These are phyloP conservation scores for Scolecobasidium constrictum DNA, from an alignment of 2,329 filamentous ascomycete genomes.

Conservation along the genomic window DNA sequence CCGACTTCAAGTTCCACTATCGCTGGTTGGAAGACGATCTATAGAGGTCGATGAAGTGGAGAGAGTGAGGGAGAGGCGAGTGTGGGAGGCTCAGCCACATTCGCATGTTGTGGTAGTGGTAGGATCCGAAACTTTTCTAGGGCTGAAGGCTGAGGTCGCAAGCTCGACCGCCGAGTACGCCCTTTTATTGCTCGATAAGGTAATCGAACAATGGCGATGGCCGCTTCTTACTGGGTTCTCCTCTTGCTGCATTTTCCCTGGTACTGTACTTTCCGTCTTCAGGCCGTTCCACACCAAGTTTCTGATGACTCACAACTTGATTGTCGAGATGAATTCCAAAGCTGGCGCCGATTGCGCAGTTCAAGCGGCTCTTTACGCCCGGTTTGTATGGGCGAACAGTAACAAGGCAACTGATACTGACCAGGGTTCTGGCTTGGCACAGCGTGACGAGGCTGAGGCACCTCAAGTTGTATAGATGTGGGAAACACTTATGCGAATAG, in stretches of 20 bases:
- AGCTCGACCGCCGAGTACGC: background rate
- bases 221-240: background rate
- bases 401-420: background rate
- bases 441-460: too few relatives aligned
- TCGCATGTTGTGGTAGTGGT: background rate
- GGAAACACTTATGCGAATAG: too few relatives aligned
- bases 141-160: background rate
- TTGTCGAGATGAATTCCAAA: too few relatives aligned
- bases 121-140: background rate
- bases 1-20: constrained; percentile 96
- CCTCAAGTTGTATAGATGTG: too few relatives aligned
- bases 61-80: background rate
- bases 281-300: too few relatives aligned
- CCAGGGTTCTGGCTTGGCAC: too few relatives aligned
- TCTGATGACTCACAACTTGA: too few relatives aligned
- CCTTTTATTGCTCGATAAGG: background rate
- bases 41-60: too few relatives aligned
- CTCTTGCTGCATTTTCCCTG: background rate
- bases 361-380: background rate
- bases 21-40: constrained; percentile 96
- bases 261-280: too few relatives aligned
- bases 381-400: background rate
- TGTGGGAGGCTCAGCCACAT: too few relatives aligned
- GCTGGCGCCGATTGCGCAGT: background rate
- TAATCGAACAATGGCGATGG: background rate